phyloP scores from a whole-genome alignment of 345 rosid genomes.

The Mercurialis annua region DNA sequence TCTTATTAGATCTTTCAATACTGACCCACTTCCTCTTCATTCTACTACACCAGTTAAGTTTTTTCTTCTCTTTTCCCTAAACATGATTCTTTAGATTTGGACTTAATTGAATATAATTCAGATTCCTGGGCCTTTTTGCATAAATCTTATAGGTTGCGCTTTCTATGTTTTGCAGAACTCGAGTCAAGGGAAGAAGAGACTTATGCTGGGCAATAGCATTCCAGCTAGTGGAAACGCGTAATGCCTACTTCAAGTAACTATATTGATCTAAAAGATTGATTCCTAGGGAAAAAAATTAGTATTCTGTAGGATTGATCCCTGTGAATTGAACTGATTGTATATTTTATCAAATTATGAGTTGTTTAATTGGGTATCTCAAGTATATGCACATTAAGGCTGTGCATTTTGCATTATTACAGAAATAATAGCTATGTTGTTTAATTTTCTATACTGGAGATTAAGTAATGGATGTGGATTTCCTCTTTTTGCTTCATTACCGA shows the following conservation, averaged over 20 bases:
- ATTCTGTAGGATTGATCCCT: neutral
- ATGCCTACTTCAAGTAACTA: neutral
- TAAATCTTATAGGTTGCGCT: neutral
- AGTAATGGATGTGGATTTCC: too few species aligned
- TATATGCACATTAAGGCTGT: too few species aligned
- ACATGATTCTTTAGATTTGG: too few species aligned
- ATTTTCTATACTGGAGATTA: too few species aligned
- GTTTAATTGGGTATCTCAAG: too few species aligned
- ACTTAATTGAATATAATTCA: too few species aligned
- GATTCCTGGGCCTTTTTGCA: neutral
- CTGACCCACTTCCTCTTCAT: conserved; percentile 28
- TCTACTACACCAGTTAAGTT: conserved; percentile 16
- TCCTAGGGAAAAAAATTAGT: neutral
- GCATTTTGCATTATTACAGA: too few species aligned
- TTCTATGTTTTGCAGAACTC: conserved; percentile 12
- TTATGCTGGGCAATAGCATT: neutral
- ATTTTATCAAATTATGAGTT: too few species aligned
- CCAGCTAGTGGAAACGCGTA: conserved; percentile 1
- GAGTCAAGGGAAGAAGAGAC: neutral
- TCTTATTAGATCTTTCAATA: conserved; percentile 30
- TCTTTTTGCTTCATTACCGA: too few species aligned
- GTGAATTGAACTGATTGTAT: too few species aligned
- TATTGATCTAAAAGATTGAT: neutral
- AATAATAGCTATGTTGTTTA: too few species aligned
- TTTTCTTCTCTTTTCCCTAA: too few species aligned